Base-by-base conservation (phyloP, 2,329 filamentous ascomycete species). In the Penicillium sp. region DNA sequence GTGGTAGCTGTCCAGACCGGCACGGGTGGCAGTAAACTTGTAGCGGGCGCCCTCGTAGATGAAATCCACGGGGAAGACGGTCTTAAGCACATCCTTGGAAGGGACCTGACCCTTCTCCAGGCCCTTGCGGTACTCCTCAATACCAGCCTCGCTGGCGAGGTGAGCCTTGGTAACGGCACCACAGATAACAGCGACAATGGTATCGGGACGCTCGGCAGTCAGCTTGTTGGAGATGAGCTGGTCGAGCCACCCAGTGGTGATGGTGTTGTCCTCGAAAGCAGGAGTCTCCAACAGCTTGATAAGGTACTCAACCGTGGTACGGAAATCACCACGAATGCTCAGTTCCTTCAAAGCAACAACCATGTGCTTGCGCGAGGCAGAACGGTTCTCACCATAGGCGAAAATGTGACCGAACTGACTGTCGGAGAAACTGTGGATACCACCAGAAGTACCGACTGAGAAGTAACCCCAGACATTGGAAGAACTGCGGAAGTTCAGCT, bases 381-480 rank as follows among this genome's bases (percentile, higher is more conserved):
- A 86, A 69, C 93, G 85, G 76, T 94, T 98, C 78, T 98, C 93
- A 51, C 93, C 93, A 62, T 97, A 98, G 42, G 93, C 94, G 71
- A 98, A 98, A 60, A 98, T 98, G 74, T 98, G 93, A 73, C 93
- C 93, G 62, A 98, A 98, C 67, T 98, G 93, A 65, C 87, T 94
- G 76, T 98, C 93, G 6, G 93, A 97, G 79, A 95, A 98, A 72
- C 89, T 96, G 81, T 98, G 93, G 57, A 98, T 98, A 72, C 90
- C 90, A 75, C 90, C 91, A 46, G 89, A 85, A 8, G 90, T 93
- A 75, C 90, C 88, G 69, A 98, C 93, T 43, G 93, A 98, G 82
- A 98, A 98, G 74, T 98, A 98, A 79, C 93, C 93, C 93, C 93
- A 98, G 46, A 97, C 93, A 60, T 98, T 98, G 54, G 93, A 97